Evolutionary conservation across 139 green algal species (phyloP), one percentile per base, ranked within the genome.

Genomic region (Haematococcus sp.): DNA sequence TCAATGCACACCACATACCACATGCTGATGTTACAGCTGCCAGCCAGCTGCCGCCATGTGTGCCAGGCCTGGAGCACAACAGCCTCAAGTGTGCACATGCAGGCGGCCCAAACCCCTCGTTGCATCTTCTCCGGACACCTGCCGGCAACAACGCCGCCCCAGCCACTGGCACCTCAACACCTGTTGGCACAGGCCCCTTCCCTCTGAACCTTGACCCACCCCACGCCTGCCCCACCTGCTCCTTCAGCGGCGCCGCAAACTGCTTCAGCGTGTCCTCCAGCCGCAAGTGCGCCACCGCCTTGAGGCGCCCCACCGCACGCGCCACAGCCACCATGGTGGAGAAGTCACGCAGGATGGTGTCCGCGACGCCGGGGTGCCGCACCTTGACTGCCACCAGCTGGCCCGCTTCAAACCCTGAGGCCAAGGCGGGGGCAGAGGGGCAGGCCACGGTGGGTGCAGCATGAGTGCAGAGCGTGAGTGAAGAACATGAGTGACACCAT

Each of bases 211-310:
- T 55, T 13, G 46, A 55, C 46, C 46, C 63, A n/a, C 27, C 28
- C 31, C 64, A 44, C 30, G 5, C n/a, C n/a, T n/a, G n/a, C n/a
- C 72, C 13, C 59, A 93, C 91, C 89, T 96, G 91, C 81, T 97
- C 92, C 63, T 93, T 85, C 78, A 99, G 88, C n/a, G 95, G 97
- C n/a, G 88, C 90, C 13, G 90, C 91, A 86, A 99, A 99, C 81
- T 98, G 95, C 69, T 87, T 81, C 23, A 99, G 83, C 58, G 86
- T 97, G 55, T 98, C 92, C 60, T 96, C 88, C 68, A 98, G 78
- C 13, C 90, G 80, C 74, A 99, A 80, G 31, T 80, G 23, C 13
- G 25, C 22, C 35, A 95, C 46, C 2, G 76, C 76, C 2, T 91
- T 84, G 71, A 97, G 30, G 31, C 70, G 22, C 0, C 68, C 75